Evolutionary conservation across 2,329 filamentous ascomycete species (phyloP).

Genomic region (Beauveria pseudobassiana): DNA sequence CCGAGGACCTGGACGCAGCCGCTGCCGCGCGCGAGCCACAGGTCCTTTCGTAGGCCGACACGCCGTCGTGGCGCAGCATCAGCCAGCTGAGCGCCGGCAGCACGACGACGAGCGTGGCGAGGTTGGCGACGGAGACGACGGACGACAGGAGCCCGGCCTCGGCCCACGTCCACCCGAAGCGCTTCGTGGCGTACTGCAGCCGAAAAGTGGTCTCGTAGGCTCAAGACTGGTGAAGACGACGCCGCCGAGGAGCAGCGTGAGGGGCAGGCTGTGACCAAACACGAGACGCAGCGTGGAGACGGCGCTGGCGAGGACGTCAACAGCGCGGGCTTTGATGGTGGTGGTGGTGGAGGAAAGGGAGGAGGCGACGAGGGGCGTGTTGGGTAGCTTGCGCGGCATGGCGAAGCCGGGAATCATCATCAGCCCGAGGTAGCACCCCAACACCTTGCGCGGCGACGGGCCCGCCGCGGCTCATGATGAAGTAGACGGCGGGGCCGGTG

Average conservation of each 20-base stretch:
- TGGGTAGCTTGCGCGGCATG: constrained; percentile 4
- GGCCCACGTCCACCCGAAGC: constrained; percentile 10
- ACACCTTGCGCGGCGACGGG: background rate
- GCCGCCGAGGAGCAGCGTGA: constrained; percentile 6
- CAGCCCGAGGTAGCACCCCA: background rate
- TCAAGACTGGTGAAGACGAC: constrained; percentile 10
- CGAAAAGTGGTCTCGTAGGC: constrained; percentile 2
- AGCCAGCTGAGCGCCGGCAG: constrained; percentile 3
- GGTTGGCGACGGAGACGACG: background rate
- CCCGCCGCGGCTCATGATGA: constrained; percentile 4
- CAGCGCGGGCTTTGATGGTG: background rate
- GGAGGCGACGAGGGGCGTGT: background rate
- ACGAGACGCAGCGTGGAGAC: background rate
- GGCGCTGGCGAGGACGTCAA: background rate
- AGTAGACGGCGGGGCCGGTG: constrained; percentile 7
- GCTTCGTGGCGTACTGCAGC: constrained; percentile 10
- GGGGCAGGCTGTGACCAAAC: background rate
- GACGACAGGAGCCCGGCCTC: constrained; percentile 8
- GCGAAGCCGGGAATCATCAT: constrained; percentile 1
- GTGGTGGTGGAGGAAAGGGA: background rate
- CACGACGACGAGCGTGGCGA: background rate
- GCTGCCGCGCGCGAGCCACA: constrained; percentile 9
- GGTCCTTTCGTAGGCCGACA: constrained; percentile 6
- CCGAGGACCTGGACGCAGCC: constrained; percentile 2
- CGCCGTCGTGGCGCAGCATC: background rate